These are phyloP conservation scores for Agaricus subrufescens DNA, from an alignment of 768 basidiomycete genomes.

Conservation along the genomic window DNA sequence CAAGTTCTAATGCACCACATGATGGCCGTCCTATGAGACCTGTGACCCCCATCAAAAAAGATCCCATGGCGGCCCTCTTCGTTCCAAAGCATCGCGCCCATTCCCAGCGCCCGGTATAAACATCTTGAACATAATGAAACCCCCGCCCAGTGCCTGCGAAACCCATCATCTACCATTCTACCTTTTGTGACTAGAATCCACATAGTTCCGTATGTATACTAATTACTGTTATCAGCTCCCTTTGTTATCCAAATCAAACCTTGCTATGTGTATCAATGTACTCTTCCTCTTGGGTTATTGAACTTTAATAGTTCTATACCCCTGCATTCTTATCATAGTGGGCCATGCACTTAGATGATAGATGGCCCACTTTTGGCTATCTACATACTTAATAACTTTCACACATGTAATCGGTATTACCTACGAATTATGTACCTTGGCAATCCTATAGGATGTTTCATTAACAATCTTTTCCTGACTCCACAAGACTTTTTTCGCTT, in stretches of 20 bases:
- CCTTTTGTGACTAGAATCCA: conserved; percentile 13
- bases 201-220: conserved; percentile 1
- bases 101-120: conserved; percentile 44
- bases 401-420: no score
- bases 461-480: no score
- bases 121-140: conserved; percentile 2
- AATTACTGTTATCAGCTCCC: not conserved
- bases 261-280: not conserved
- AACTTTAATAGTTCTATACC: not conserved
- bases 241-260: not conserved
- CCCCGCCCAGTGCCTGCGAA: conserved; percentile 14
- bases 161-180: not conserved
- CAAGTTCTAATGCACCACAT: conserved; percentile 13
- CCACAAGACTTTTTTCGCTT: no score
- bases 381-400: no score
- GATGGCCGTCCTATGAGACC: conserved; percentile 31
- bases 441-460: no score
- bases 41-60: conserved; percentile 45
- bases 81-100: conserved; percentile 72
- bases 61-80: conserved; percentile 60
- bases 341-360: no score
- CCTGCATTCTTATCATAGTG: not conserved
- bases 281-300: conserved; percentile 4
- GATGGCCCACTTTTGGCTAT: no score
- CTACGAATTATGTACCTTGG: no score